These are phyloP conservation scores for Boletus vinaceobasis DNA, from an alignment of 768 basidiomycete genomes.

Conservation along the genomic window DNA sequence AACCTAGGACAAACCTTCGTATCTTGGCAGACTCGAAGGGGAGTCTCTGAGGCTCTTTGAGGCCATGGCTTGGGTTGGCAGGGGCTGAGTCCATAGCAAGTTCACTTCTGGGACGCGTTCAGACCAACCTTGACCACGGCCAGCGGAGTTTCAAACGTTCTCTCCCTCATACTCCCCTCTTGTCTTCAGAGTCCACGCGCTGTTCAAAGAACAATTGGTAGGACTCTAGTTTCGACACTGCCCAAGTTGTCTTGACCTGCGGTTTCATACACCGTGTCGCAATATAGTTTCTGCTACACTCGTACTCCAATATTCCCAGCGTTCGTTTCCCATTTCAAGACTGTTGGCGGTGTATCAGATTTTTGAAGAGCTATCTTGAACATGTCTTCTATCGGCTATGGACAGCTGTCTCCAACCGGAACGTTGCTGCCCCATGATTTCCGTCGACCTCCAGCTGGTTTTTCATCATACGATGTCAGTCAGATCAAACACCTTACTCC, in stretches of 20 bases:
- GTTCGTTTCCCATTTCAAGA: constrained; percentile 3
- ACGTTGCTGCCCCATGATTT: constrained; percentile 25
- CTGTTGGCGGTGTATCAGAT: constrained; percentile 4
- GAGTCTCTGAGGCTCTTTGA: constrained; percentile 47
- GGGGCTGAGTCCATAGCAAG: constrained; percentile 22
- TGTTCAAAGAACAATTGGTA: constrained; percentile 7
- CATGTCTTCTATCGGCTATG: constrained; percentile 29
- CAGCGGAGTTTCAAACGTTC: constrained; percentile 34
- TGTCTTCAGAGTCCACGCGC: constrained; percentile 8
- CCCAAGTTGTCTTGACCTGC: constrained; percentile 1
- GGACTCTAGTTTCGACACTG: constrained; percentile 1
- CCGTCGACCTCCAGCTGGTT: constrained; percentile 25
- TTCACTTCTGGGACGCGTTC: constrained; percentile 8
- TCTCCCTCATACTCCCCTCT: constrained; percentile 24
- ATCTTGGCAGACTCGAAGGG: constrained; percentile 49
- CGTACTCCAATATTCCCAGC: constrained; percentile 3
- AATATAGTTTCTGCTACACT: not conserved
- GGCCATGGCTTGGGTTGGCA: constrained; percentile 17
- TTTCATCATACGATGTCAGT: constrained; percentile 33
- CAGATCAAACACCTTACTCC: constrained; percentile 16
- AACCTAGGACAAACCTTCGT: constrained; percentile 59
- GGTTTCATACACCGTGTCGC: constrained; percentile 3
- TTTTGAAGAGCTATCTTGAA: constrained; percentile 2
- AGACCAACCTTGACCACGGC: constrained; percentile 7
- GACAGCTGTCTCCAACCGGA: constrained; percentile 24